Evolutionary conservation across 176 grass and related monocot species (phyloP).

Genomic region (sorghum (Sorghum bicolor)): Sorghum_bicolor_NCBIv3 NC_012870.2:10363501-10364000

Average conservation of each 20-base stretch:
- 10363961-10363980: conserved; percentile 62
- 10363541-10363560: not conserved
- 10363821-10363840: conserved; percentile 20
- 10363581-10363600: not conserved
- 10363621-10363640: not conserved
- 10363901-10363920: conserved; percentile 73
- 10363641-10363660: not conserved
- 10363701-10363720: conserved; percentile 2
- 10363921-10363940: conserved; percentile 51
- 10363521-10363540: not conserved
- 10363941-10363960: conserved; percentile 41
- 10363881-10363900: conserved; percentile 45
- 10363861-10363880: conserved; percentile 50
- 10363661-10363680: conserved; percentile 1
- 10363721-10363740: not conserved
- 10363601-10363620: not conserved
- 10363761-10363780: not conserved
- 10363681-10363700: not conserved
- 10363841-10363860: conserved; percentile 62
- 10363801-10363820: conserved; percentile 22
- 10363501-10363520: conserved; percentile 1
- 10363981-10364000: conserved; percentile 80
- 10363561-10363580: not conserved
- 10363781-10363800: conserved; percentile 1
- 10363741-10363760: not conserved